Evolutionary conservation across 257 asterid genomes (phyloP).

Genomic region (Nemophila menziesii): DNA sequence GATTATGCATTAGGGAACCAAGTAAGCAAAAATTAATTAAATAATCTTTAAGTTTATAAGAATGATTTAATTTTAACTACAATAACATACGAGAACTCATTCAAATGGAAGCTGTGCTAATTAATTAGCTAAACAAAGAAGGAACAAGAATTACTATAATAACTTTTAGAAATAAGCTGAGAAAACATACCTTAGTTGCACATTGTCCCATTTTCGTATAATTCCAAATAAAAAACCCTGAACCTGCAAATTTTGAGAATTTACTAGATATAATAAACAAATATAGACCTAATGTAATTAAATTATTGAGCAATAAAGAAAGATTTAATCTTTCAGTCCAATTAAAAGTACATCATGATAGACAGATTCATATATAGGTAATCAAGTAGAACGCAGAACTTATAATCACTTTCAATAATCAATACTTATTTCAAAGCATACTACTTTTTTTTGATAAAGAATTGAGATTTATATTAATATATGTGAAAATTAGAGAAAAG

Average conservation of each 20-base stretch:
- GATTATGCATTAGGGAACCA: background rate
- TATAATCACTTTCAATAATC: background rate
- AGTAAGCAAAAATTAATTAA: background rate
- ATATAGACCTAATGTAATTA: background rate
- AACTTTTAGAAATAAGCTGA: background rate
- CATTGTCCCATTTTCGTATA: background rate
- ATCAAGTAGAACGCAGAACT: background rate
- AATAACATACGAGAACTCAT: too few species aligned
- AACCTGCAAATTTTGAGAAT: too few species aligned
- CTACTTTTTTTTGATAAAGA: background rate
- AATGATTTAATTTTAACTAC: too few species aligned
- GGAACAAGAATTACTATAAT: too few species aligned
- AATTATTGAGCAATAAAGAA: background rate
- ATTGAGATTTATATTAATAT: background rate
- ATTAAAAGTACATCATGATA: background rate
- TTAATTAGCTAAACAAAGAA: too few species aligned
- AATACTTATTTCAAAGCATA: background rate
- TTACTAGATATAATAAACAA: too few species aligned
- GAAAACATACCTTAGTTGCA: background rate
- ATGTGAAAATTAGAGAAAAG: background rate
- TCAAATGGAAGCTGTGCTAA: too few species aligned
- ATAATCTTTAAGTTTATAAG: background rate
- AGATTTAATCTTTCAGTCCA: background rate
- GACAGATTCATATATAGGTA: too few species aligned
- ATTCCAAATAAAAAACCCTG: background rate